Percentiles rank a stretch among this genome's conserved stretches.
phyloP scores from a whole-genome alignment of 163 green algal species.

The Prototheca cutis region DNA sequence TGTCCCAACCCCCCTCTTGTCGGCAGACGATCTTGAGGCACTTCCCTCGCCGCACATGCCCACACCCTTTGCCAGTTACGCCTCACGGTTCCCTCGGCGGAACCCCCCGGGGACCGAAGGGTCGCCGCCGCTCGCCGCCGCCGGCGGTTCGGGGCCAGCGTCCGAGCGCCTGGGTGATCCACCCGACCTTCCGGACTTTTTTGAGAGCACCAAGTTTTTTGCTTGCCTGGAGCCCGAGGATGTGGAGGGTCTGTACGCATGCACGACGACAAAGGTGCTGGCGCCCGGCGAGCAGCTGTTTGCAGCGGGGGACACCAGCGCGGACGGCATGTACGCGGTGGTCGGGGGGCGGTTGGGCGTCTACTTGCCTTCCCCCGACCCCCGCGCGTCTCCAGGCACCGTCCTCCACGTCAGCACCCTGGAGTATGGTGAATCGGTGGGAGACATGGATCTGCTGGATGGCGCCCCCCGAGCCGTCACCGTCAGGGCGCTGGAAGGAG shows the following conservation, averaged over 20 bases:
- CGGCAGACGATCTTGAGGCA: background rate
- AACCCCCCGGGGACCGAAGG: background rate
- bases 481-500: slow-evolving; percentile 54
- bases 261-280: slow-evolving; percentile 36
- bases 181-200: slow-evolving; percentile 56
- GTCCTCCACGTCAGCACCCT: slow-evolving; percentile 56
- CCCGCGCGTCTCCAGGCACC: slow-evolving; percentile 2
- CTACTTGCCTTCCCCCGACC: slow-evolving; percentile 34
- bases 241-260: slow-evolving; percentile 50
- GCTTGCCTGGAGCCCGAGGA: slow-evolving; percentile 62
- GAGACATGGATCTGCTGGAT: slow-evolving; percentile 67
- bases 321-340: slow-evolving; percentile 63
- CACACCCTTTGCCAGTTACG: background rate
- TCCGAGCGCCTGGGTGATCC: slow-evolving; percentile 3
- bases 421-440: slow-evolving; percentile 53
- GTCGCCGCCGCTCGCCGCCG: background rate
- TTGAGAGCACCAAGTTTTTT: slow-evolving; percentile 73
- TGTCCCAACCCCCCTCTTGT: background rate
- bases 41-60: background rate
- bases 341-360: slow-evolving; percentile 56
- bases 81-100: background rate
- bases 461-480: slow-evolving; percentile 44
- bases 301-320: slow-evolving; percentile 42
- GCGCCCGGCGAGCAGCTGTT: slow-evolving; percentile 46
- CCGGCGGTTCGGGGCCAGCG: background rate